Conservation (phyloP, 164 flowering plant species). For the Annona cherimola region DNA sequence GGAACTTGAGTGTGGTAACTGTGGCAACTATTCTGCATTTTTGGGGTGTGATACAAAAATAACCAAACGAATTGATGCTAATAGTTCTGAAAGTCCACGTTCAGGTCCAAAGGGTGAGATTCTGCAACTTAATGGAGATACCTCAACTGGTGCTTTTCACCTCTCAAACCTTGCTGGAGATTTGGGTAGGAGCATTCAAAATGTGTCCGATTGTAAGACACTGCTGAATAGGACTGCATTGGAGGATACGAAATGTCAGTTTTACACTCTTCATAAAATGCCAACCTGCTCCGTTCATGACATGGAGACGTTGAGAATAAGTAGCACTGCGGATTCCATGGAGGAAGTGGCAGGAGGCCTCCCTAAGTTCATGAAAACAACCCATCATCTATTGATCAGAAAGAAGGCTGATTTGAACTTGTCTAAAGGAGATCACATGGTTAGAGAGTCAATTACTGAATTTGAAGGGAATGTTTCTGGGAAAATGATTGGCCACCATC, state of each 20-base stretch:
- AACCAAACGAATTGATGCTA: slow-evolving; percentile 5
- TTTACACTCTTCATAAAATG: slow-evolving; percentile 9
- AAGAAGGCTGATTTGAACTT: slow-evolving; percentile 33
- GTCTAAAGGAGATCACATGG: slow-evolving; percentile 24
- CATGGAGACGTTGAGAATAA: slow-evolving; percentile 18
- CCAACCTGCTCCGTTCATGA: slow-evolving; percentile 21
- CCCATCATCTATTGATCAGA: slow-evolving; percentile 39
- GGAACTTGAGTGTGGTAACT: slow-evolving; percentile 12
- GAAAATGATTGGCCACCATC: slow-evolving; percentile 23
- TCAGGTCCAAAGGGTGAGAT: slow-evolving; percentile 15
- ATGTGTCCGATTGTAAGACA: slow-evolving; percentile 17
- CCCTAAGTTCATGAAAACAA: slow-evolving; percentile 42
- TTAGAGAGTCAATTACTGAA: slow-evolving; percentile 28
- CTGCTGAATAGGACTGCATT: slow-evolving; percentile 8
- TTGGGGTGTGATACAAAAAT: slow-evolving; percentile 21
- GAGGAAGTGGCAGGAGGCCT: slow-evolving; percentile 23
- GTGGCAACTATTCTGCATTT: slow-evolving; percentile 11
- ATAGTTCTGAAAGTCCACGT: slow-evolving; percentile 11
- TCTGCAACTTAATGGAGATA: slow-evolving; percentile 14
- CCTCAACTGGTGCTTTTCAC: slow-evolving; percentile 19
- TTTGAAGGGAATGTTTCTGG: slow-evolving; percentile 26
- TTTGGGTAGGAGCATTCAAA: slow-evolving; percentile 15
- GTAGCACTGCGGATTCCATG: slow-evolving; percentile 36
- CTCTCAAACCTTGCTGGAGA: slow-evolving; percentile 17
- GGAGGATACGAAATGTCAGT: slow-evolving; percentile 14